A percentile compares a stretch with the other conserved stretches of the same genome.
These are phyloP conservation scores for Hypocreales sp. DNA, from an alignment of 2,329 filamentous ascomycete genomes.

Conservation along the genomic window DNA sequence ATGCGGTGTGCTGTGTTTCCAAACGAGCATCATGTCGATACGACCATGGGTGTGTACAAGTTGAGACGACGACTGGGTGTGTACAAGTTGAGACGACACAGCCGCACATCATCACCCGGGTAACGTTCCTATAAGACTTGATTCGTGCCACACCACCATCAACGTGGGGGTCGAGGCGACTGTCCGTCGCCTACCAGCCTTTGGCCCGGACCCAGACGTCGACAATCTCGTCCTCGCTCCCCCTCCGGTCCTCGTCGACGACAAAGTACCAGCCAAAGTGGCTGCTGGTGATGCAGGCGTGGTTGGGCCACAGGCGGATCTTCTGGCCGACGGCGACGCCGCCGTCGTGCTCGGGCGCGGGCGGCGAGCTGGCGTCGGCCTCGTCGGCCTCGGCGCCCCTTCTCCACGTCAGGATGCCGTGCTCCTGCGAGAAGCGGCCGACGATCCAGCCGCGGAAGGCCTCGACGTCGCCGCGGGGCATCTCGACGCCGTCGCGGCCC, in stretches of 20 bases:
- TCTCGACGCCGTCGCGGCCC: slow-evolving; percentile 16
- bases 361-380: too few relatives aligned
- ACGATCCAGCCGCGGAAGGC: slow-evolving; percentile 48
- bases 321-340: slow-evolving; percentile 44
- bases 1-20: too few relatives aligned
- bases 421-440: slow-evolving; percentile 60
- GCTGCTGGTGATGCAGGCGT: slow-evolving; percentile 62
- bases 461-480: slow-evolving; percentile 14
- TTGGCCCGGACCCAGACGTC: slow-evolving; percentile 47
- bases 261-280: slow-evolving; percentile 60
- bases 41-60: too few relatives aligned
- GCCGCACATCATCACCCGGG: too few relatives aligned
- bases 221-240: slow-evolving; percentile 43
- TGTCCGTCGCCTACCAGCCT: slow-evolving; percentile 11
- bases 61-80: too few relatives aligned
- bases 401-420: slow-evolving; percentile 52
- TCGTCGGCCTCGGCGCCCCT: slow-evolving; percentile 13
- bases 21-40: background rate
- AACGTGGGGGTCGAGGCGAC: too few relatives aligned
- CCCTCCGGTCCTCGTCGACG: slow-evolving; percentile 44
- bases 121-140: too few relatives aligned
- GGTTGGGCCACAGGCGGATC: slow-evolving; percentile 62
- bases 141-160: too few relatives aligned
- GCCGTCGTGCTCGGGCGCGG: slow-evolving; percentile 10
- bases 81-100: too few relatives aligned